These are phyloP conservation scores for Talaromyces rugulosus DNA, from an alignment of 2,329 filamentous ascomycete species.

Conservation along the genomic window DNA sequence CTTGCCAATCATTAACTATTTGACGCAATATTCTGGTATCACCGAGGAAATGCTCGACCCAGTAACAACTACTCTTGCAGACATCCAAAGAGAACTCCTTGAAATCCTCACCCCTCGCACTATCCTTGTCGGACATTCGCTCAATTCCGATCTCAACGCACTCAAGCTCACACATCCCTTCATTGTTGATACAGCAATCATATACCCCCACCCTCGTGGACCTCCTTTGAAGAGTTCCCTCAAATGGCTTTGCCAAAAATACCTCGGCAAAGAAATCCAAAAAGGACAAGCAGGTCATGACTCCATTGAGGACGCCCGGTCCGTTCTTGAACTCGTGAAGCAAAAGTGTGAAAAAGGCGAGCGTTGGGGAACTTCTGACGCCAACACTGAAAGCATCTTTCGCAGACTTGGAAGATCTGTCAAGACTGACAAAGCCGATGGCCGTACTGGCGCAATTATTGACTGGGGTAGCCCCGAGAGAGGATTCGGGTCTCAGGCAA, in stretches of 20 bases:
- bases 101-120: slow-evolving; percentile 55
- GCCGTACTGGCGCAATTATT: slow-evolving; percentile 57
- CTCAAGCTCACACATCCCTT: slow-evolving; percentile 86
- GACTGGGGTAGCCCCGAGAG: slow-evolving; percentile 82
- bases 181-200: slow-evolving; percentile 83
- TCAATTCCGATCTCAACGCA: slow-evolving; percentile 63
- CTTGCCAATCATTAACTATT: slow-evolving; percentile 84
- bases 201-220: slow-evolving; percentile 87
- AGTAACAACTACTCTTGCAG: slow-evolving; percentile 75
- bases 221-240: slow-evolving; percentile 85
- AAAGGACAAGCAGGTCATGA: slow-evolving; percentile 77
- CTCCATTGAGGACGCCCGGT: slow-evolving; percentile 85
- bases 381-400: slow-evolving; percentile 83
- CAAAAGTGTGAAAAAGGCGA: slow-evolving; percentile 94
- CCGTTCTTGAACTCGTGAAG: slow-evolving; percentile 88
- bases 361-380: slow-evolving; percentile 75
- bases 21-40: slow-evolving; percentile 89
- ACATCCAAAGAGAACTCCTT: slow-evolving; percentile 77
- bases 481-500: slow-evolving; percentile 55
- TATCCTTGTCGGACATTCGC: slow-evolving; percentile 45
- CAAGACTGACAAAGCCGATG: slow-evolving; percentile 35
- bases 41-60: slow-evolving; percentile 77
- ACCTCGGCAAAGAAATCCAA: slow-evolving; percentile 82
- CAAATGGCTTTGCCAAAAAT: slow-evolving; percentile 84
- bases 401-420: slow-evolving; percentile 65